phyloP scores from a whole-genome alignment of 2,329 filamentous ascomycete genomes.

The Phoma sp. region DNA sequence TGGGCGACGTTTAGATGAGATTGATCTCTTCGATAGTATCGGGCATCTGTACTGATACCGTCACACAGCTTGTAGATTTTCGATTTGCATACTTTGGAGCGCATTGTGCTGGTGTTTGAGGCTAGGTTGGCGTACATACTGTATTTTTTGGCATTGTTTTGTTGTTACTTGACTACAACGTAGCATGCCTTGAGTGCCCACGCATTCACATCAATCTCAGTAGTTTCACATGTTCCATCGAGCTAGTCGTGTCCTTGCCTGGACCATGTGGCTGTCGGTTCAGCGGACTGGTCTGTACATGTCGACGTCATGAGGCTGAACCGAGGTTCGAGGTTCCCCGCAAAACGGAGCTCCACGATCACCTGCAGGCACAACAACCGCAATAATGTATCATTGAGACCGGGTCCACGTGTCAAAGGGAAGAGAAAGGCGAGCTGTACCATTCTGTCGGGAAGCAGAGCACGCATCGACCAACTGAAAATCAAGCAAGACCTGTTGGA shows the following conservation, averaged over 20 bases:
- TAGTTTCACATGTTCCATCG: neutral
- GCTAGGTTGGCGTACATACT: neutral
- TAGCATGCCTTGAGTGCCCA: too few relatives aligned
- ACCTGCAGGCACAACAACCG: neutral
- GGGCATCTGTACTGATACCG: too few relatives aligned
- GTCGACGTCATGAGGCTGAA: conserved; percentile 13
- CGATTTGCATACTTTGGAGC: neutral
- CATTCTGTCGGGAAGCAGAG: neutral
- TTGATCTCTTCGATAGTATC: too few relatives aligned
- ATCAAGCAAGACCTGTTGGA: neutral
- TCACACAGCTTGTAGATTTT: neutral
- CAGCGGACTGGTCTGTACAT: neutral
- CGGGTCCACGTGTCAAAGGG: neutral
- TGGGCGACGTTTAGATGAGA: conserved; percentile 15
- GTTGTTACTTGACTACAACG: neutral
- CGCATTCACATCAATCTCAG: too few relatives aligned
- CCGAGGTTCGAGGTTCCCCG: conserved; percentile 23
- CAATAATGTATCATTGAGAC: neutral
- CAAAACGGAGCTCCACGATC: conserved; percentile 1
- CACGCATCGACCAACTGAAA: neutral
- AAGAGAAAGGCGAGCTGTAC: neutral
- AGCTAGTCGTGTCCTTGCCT: neutral
- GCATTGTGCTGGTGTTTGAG: neutral
- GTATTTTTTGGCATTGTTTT: neutral
- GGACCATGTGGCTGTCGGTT: neutral